phyloP scores from a whole-genome alignment of 2,329 filamentous ascomycete genomes.

The Trichophyton schoenleinii region DNA sequence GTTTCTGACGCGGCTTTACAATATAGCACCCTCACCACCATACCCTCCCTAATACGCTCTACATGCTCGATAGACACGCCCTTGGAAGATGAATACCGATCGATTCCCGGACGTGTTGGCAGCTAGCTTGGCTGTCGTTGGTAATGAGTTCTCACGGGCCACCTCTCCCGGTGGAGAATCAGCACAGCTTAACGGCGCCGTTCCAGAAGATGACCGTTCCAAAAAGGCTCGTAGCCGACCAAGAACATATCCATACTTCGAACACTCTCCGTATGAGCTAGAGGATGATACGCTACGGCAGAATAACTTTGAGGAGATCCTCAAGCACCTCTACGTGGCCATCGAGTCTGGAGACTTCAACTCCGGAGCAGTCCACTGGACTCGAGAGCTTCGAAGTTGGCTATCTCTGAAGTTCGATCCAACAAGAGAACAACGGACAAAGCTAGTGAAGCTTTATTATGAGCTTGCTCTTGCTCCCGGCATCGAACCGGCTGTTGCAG shows the following conservation, averaged over 20 bases:
- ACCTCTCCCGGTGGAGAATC: conserved; percentile 60
- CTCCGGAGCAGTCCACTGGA: conserved; percentile 91
- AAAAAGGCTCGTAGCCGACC: conserved; percentile 59
- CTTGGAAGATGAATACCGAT: conserved; percentile 4
- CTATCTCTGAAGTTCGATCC: conserved; percentile 95
- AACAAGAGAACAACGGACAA: conserved; percentile 67
- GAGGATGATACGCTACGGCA: conserved; percentile 71
- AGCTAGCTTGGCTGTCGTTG: conserved; percentile 14
- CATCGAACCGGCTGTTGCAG: conserved; percentile 65
- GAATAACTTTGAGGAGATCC: conserved; percentile 67
- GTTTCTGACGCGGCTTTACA: not conserved
- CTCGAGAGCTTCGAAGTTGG: conserved; percentile 89
- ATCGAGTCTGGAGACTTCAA: conserved; percentile 88
- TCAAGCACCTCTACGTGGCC: conserved; percentile 86
- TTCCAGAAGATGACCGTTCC: conserved; percentile 34
- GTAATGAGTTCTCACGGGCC: conserved; percentile 58
- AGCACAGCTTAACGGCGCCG: conserved; percentile 37
- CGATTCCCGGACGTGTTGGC: conserved; percentile 9
- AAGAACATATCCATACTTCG: conserved; percentile 85
- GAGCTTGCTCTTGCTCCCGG: conserved; percentile 84
- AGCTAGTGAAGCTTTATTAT: conserved; percentile 83
- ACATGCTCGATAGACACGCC: not conserved
- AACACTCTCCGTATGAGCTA: conserved; percentile 75
- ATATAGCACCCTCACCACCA: not conserved
- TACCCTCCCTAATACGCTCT: not conserved